Conservation (phyloP, 768 basidiomycete genomes). For the Lactarius indigo region DNA sequence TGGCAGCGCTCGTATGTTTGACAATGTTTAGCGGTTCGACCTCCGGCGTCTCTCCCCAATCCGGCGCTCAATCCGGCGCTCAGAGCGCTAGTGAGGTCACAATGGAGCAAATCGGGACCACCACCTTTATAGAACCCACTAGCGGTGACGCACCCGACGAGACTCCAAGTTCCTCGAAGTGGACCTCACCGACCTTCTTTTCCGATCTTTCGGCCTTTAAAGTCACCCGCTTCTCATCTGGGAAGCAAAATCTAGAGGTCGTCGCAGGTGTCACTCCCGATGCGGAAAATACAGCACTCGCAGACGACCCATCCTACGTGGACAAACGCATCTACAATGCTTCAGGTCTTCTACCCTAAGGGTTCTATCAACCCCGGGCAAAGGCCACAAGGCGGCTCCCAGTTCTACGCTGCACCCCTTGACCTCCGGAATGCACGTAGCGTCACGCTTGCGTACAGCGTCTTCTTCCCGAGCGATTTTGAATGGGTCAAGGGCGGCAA, state of each 20-base stretch:
- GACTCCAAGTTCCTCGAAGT: constrained; percentile 3
- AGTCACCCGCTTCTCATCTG: constrained; percentile 20
- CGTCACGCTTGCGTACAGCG: constrained; percentile 62
- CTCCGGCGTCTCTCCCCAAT: neutral
- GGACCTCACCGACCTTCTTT: constrained; percentile 13
- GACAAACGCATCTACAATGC: constrained; percentile 38
- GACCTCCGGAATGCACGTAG: constrained; percentile 45
- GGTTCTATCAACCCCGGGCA: constrained; percentile 62
- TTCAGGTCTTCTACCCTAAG: constrained; percentile 67
- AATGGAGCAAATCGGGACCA: neutral
- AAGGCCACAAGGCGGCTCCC: constrained; percentile 62
- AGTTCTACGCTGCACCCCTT: constrained; percentile 57
- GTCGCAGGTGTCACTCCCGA: constrained; percentile 17
- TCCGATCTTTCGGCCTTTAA: constrained; percentile 19
- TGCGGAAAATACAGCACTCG: neutral
- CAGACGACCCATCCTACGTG: constrained; percentile 24
- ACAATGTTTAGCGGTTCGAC: neutral
- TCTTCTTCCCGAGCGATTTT: constrained; percentile 74
- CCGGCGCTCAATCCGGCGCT: neutral
- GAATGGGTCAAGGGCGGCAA: constrained; percentile 82
- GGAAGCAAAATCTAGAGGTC: constrained; percentile 18
- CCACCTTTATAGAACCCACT: neutral
- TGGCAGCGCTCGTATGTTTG: neutral
- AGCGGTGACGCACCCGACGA: neutral
- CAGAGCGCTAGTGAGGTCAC: neutral